A percentile compares a stretch with the other conserved stretches of the same genome.
Conservation (phyloP, 2,329 filamentous ascomycete genomes). For the Grosmannia huntii region DNA sequence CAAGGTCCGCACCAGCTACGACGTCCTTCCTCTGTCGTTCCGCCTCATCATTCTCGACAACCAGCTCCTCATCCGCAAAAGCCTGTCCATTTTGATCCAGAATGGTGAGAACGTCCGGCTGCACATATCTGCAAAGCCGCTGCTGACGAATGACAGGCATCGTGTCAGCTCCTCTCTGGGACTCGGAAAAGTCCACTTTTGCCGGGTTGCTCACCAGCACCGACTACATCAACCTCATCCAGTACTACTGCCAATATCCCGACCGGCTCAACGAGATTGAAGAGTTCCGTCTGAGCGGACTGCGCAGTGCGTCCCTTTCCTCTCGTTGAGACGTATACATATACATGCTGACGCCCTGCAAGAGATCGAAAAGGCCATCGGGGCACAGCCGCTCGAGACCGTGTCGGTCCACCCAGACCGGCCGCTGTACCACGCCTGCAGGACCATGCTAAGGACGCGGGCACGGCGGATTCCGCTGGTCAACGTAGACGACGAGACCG, state of each 20-base stretch:
- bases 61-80: constrained; percentile 90
- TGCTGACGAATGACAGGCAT: constrained; percentile 49
- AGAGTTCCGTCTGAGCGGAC: constrained; percentile 81
- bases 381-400: constrained; percentile 82
- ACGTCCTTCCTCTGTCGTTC: constrained; percentile 92
- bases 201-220: constrained; percentile 89
- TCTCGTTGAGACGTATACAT: too few relatives aligned
- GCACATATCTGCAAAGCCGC: not conserved
- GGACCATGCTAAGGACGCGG: constrained; percentile 84
- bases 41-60: constrained; percentile 94
- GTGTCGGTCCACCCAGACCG: constrained; percentile 86
- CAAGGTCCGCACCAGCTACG: constrained; percentile 91
- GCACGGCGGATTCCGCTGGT: constrained; percentile 89
- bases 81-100: constrained; percentile 85
- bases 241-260: constrained; percentile 97
- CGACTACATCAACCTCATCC: constrained; percentile 97
- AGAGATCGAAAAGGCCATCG: constrained; percentile 95
- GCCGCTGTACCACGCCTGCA: constrained; percentile 89
- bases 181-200: constrained; percentile 84
- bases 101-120: constrained; percentile 50
- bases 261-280: constrained; percentile 83
- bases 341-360: constrained; percentile 5
- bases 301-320: constrained; percentile 53
- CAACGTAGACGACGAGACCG: constrained; percentile 87
- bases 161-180: constrained; percentile 94